phyloP scores from a whole-genome alignment of 1,139 yeast genomes.

The Entelexis paramagnoliae region DNA sequence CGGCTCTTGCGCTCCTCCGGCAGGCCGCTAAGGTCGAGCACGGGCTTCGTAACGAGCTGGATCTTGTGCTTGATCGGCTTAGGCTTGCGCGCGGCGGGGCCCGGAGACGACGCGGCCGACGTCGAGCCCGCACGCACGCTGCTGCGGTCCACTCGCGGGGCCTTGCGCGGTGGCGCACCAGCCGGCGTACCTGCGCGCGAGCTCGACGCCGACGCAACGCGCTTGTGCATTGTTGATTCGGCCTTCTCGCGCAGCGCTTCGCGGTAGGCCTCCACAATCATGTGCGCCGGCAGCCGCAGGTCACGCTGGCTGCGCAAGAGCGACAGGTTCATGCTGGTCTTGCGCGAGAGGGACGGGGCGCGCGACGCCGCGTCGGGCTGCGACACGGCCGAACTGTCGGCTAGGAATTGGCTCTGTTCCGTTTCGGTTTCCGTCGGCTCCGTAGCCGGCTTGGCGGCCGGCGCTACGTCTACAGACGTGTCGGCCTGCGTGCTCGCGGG shows the following conservation, averaged over 20 bases:
- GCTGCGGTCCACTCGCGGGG: neutral
- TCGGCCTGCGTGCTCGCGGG: neutral
- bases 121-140: too few species aligned
- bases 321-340: slow-evolving; percentile 10
- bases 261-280: slow-evolving; percentile 19
- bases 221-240: neutral
- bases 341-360: neutral
- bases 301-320: slow-evolving; percentile 1
- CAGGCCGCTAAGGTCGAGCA: slow-evolving; percentile 16
- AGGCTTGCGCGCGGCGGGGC: neutral
- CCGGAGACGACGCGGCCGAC: neutral
- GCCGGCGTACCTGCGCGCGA: too few species aligned
- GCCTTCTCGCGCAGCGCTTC: slow-evolving; percentile 13
- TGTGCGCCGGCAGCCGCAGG: slow-evolving; percentile 11
- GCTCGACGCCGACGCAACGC: neutral
- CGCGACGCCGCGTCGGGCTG: neutral
- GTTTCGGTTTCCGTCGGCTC: neutral
- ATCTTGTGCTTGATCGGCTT: slow-evolving; percentile 14
- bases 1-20: slow-evolving; percentile 18
- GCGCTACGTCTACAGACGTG: neutral
- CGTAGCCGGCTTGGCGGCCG: neutral
- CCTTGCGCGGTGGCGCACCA: neutral
- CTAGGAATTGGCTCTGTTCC: neutral
- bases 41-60: slow-evolving; percentile 18
- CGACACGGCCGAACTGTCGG: neutral